A percentile compares a stretch with the other conserved stretches of the same genome.
These are phyloP conservation scores for Botrytis fabae DNA, from an alignment of 2,329 filamentous ascomycete species.

Conservation along the genomic window DNA sequence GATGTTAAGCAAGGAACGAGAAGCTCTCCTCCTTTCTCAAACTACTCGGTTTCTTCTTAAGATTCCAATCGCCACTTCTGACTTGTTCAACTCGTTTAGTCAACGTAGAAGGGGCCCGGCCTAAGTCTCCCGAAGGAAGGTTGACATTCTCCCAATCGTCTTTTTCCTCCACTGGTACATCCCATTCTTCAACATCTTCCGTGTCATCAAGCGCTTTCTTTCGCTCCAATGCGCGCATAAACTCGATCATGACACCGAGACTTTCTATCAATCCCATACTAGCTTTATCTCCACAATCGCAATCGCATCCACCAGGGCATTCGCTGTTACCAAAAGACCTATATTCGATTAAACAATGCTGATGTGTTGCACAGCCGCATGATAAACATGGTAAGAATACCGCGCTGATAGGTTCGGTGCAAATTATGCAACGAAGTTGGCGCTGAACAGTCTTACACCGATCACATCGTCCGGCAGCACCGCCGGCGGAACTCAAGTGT, in stretches of 20 bases:
- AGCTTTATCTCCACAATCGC: constrained; percentile 59
- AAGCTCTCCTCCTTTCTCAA: constrained; percentile 36
- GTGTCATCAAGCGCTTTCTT: constrained; percentile 26
- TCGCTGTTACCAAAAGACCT: constrained; percentile 46
- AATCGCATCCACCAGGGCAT: constrained; percentile 66
- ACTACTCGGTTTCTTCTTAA: constrained; percentile 38
- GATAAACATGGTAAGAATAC: constrained; percentile 62
- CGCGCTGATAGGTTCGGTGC: constrained; percentile 59
- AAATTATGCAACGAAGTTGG: constrained; percentile 63
- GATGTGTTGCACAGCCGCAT: constrained; percentile 63
- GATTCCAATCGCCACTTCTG: constrained; percentile 35
- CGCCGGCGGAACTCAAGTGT: constrained; percentile 42
- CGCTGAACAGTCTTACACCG: constrained; percentile 56
- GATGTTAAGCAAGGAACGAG: constrained; percentile 16
- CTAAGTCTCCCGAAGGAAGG: constrained; percentile 30
- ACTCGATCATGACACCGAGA: constrained; percentile 50
- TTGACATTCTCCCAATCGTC: constrained; percentile 35
- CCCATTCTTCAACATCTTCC: constrained; percentile 32
- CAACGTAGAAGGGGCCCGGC: constrained; percentile 35
- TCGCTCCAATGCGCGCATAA: constrained; percentile 31
- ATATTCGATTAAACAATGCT: constrained; percentile 48
- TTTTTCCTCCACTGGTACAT: constrained; percentile 28
- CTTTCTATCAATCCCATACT: constrained; percentile 59
- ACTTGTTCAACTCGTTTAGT: constrained; percentile 37
- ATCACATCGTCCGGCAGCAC: constrained; percentile 51